phyloP scores from a whole-genome alignment of 768 basidiomycete genomes.

The Suillus brevipes region DNA sequence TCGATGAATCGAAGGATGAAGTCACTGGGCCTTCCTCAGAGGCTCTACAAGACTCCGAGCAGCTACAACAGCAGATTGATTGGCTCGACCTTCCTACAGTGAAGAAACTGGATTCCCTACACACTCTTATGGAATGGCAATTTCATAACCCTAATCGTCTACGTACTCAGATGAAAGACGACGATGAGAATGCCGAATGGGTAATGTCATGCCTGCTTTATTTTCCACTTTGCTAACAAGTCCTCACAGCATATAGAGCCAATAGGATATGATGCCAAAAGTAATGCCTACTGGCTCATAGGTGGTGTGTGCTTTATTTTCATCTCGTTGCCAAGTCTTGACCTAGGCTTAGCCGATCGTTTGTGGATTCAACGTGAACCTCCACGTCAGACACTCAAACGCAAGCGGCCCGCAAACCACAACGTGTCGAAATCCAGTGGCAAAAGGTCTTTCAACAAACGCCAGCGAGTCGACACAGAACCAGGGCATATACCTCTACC shows the following conservation, averaged over 20 bases:
- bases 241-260: slow-evolving; percentile 73
- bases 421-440: slow-evolving; percentile 14
- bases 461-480: slow-evolving; percentile 23
- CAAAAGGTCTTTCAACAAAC: slow-evolving; percentile 27
- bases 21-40: slow-evolving; percentile 21
- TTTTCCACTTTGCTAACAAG: slow-evolving; percentile 7
- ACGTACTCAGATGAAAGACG: slow-evolving; percentile 71
- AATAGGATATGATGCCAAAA: slow-evolving; percentile 77
- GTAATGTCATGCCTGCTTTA: slow-evolving; percentile 41
- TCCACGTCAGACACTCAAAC: slow-evolving; percentile 48
- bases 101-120: slow-evolving; percentile 71
- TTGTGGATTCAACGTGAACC: slow-evolving; percentile 83
- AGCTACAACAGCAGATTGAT: slow-evolving; percentile 48
- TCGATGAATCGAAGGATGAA: slow-evolving; percentile 20
- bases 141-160: slow-evolving; percentile 76
- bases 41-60: slow-evolving; percentile 21
- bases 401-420: slow-evolving; percentile 43
- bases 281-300: slow-evolving; percentile 84
- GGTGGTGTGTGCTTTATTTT: slow-evolving; percentile 51
- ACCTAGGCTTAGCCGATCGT: slow-evolving; percentile 59
- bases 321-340: background rate
- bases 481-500: slow-evolving; percentile 6
- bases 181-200: slow-evolving; percentile 79
- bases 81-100: slow-evolving; percentile 75
- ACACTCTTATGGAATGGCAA: slow-evolving; percentile 81